A percentile compares a stretch with the other conserved stretches of the same genome.
These are phyloP conservation scores for Euptelea pleiosperma DNA, from an alignment of 164 flowering plant genomes.

Conservation along the genomic window DNA sequence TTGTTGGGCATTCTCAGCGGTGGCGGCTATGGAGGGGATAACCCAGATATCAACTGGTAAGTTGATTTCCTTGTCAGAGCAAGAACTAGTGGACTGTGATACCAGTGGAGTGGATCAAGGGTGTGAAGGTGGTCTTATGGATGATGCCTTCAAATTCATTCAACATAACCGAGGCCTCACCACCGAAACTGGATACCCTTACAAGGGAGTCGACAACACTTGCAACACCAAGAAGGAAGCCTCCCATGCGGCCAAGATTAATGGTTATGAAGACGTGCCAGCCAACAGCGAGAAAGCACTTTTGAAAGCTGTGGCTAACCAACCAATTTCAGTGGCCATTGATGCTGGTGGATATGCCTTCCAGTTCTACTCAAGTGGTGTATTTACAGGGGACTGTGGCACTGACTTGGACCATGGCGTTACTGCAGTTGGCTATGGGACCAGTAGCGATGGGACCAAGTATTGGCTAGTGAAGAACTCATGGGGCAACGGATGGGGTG, in stretches of 20 bases:
- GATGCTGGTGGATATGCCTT: conserved; percentile 18
- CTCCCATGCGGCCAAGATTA: conserved; percentile 16
- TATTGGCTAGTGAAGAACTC: conserved; percentile 36
- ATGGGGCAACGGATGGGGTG: conserved; percentile 30
- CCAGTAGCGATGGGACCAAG: conserved; percentile 17
- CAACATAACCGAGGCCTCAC: conserved; percentile 12
- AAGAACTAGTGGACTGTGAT: conserved; percentile 33
- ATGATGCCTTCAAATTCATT: conserved; percentile 28
- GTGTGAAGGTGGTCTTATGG: conserved; percentile 29
- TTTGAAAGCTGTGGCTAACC: conserved; percentile 27
- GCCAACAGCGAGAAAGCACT: conserved; percentile 23
- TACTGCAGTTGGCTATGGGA: conserved; percentile 32
- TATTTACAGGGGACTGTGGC: conserved; percentile 24
- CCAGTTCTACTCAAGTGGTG: conserved; percentile 30
- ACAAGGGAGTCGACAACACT: conserved; percentile 18
- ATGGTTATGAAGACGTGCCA: conserved; percentile 20
- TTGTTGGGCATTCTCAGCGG: conserved; percentile 41
- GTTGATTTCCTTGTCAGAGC: conserved; percentile 28
- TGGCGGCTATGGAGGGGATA: conserved; percentile 32
- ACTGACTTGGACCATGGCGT: conserved; percentile 27
- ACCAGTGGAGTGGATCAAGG: conserved; percentile 10
- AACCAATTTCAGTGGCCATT: conserved; percentile 27
- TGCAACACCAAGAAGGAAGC: conserved; percentile 20
- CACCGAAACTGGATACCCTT: conserved; percentile 23
- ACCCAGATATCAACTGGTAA: conserved; percentile 23